Evolutionary conservation across 306 rosid genomes (phyloP).

Genomic region (Calophaca sinica): DNA sequence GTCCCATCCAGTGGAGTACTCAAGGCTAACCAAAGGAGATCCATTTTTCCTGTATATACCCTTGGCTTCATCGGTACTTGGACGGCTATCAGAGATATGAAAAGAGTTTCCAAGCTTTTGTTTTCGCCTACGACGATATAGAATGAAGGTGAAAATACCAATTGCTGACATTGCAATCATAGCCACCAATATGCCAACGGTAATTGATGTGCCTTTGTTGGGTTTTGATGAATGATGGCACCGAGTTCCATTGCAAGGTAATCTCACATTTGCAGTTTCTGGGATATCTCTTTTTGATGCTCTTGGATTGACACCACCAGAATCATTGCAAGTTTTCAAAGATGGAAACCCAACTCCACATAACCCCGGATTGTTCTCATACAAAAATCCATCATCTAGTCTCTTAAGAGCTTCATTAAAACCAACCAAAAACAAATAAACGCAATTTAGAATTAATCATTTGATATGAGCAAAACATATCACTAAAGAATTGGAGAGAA

Average conservation of each 20-base stretch:
- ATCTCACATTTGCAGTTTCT: constrained; percentile 77
- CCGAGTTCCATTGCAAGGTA: constrained; percentile 69
- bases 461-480: constrained; percentile 1
- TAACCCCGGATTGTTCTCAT: constrained; percentile 68
- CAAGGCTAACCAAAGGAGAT: constrained; percentile 85
- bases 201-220: constrained; percentile 57
- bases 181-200: constrained; percentile 57
- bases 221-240: constrained; percentile 66
- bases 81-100: constrained; percentile 51
- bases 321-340: constrained; percentile 64
- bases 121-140: constrained; percentile 62
- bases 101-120: constrained; percentile 70
- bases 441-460: constrained; percentile 11
- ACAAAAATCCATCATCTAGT: constrained; percentile 72
- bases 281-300: constrained; percentile 67
- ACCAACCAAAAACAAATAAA: constrained; percentile 34
- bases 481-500: constrained; percentile 3
- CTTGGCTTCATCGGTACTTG: constrained; percentile 59
- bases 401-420: constrained; percentile 70
- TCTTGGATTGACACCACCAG: constrained; percentile 48
- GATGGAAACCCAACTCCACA: constrained; percentile 80
- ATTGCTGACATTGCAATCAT: constrained; percentile 65
- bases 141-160: constrained; percentile 60
- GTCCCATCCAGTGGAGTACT: constrained; percentile 87
- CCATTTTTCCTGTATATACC: constrained; percentile 63